These are phyloP conservation scores for Fusarium phyllophilum DNA, from an alignment of 2,329 filamentous ascomycete genomes.

Conservation along the genomic window DNA sequence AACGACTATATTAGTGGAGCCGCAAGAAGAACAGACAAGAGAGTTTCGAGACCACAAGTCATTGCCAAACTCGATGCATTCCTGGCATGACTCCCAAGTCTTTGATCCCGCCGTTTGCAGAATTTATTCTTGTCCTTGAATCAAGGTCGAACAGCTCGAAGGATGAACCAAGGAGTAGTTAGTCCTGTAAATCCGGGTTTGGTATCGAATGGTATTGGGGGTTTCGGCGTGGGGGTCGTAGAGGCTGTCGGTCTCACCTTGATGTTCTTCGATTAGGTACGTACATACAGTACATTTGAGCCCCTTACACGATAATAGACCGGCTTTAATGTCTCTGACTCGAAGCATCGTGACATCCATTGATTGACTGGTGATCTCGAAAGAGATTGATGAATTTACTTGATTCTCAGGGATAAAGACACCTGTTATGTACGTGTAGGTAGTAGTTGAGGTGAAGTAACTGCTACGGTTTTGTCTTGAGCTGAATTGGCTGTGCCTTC, in stretches of 20 bases:
- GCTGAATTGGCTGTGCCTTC: neutral
- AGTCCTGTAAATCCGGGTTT: neutral
- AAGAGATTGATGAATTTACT: neutral
- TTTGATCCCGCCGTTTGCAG: neutral
- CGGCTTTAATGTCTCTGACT: neutral
- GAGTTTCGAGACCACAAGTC: neutral
- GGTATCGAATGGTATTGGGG: slow-evolving; percentile 1
- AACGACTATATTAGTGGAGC: slow-evolving; percentile 17
- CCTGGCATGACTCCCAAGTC: neutral
- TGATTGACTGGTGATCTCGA: neutral
- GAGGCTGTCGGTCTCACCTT: neutral
- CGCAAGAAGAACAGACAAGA: slow-evolving; percentile 1
- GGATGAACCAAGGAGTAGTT: neutral
- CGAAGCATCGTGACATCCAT: neutral
- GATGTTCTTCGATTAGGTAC: neutral
- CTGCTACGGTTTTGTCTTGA: neutral
- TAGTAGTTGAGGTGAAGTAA: neutral
- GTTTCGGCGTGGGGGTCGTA: slow-evolving; percentile 14
- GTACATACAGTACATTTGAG: neutral
- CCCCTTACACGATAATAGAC: slow-evolving; percentile 18
- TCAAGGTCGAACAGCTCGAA: neutral
- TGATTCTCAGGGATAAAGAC: neutral
- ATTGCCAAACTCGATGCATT: slow-evolving; percentile 4
- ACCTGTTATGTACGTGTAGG: neutral
- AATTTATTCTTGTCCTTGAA: neutral